Evolutionary conservation across 768 basidiomycete genomes (phyloP), one percentile per base, ranked within the genome.

Genomic region (Mycena galopus): DNA sequence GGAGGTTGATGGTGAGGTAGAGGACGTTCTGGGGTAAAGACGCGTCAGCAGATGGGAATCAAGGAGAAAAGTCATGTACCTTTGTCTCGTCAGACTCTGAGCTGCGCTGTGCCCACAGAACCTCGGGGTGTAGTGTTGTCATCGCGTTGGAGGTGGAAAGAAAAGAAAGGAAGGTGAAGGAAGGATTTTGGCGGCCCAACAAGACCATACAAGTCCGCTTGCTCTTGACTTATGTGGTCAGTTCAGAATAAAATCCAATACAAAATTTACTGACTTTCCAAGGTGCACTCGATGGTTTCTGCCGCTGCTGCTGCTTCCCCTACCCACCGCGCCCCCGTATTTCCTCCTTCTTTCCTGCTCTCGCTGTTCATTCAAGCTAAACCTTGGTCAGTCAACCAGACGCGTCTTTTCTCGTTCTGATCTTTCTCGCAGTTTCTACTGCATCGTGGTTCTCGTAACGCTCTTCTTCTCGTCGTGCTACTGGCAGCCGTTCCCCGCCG

Each of bases 71-170:
- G 67, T 33, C 51, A 74, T 81, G 50, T 56, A 94, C 96, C 87
- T 96, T 96, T 57, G 86, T 87, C 35, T 90, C 86, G 17, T 85
- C 88, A 14, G 85, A 77, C 19, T 82, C 87, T 47, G 91, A 93
- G 86, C 93, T 95, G 77, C 97, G 91, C 84, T 99, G 97, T 56
- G 97, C 97, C 96, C 97, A 99, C 2, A 96, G 88, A 39, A 97
- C 86, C 84, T 98, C 96, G 42, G 97, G 97, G 82, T 96, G 95
- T 74, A 67, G 21, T 17, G 78, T 81, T 39, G 85, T 76, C 87
- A 88, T 88, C 56, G 76, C 80, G 77, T 71, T 60, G 72, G 73
- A 37, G 53, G 59, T 57, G 64, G 75, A 78, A 75, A 79, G 74
- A 78, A 80, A 74, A 50, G 42, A 64, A 63, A 44, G 67, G 75